Evolutionary conservation across 257 asterid species (phyloP).

Genomic region (Solanum chilense): DNA sequence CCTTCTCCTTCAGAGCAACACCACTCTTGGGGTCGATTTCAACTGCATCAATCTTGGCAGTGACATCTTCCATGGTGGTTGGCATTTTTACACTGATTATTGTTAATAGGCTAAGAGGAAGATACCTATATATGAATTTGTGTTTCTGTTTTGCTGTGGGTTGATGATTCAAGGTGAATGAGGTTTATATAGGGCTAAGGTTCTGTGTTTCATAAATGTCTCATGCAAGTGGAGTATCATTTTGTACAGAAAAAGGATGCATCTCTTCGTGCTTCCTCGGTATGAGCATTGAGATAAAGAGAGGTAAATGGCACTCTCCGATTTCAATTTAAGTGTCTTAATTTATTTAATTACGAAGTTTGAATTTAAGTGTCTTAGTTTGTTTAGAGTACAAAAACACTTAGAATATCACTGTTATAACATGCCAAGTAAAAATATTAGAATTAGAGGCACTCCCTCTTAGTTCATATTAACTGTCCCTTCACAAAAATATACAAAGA

Average conservation of each 20-base stretch:
- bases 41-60: slow-evolving; percentile 21
- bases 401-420: background rate
- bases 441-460: no score
- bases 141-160: slow-evolving; percentile 13
- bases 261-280: slow-evolving; percentile 22
- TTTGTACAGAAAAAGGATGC: background rate
- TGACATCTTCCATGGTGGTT: slow-evolving; percentile 32
- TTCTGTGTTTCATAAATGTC: slow-evolving; percentile 16
- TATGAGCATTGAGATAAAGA: slow-evolving; percentile 44
- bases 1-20: slow-evolving; percentile 15
- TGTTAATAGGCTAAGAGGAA: background rate
- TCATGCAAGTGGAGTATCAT: background rate
- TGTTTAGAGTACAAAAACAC: background rate
- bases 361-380: no score
- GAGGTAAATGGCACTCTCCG: background rate
- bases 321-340: background rate
- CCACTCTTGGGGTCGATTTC: slow-evolving; percentile 36
- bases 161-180: background rate
- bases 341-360: no score
- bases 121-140: background rate
- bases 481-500: no score
- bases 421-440: background rate
- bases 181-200: slow-evolving; percentile 20
- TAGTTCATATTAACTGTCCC: no score
- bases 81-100: slow-evolving; percentile 21